Percentiles rank a stretch among this genome's conserved stretches.
Evolutionary conservation across 2,329 filamentous ascomycete species (phyloP).

Genomic region (Blastomyces parvus): DNA sequence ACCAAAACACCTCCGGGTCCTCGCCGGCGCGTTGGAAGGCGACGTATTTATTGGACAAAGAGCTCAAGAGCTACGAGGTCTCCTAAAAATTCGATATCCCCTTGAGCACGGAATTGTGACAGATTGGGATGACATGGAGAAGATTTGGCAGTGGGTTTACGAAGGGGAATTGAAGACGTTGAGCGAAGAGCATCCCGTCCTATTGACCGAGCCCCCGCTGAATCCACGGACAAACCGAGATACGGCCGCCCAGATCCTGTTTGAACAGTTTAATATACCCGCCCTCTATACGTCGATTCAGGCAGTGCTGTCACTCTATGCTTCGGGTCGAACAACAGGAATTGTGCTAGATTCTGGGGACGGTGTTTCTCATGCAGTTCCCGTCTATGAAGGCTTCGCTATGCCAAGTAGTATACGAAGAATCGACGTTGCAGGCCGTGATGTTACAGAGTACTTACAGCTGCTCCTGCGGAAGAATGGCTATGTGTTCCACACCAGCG

Average conservation of each 20-base stretch:
- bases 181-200: conserved; percentile 96
- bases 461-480: conserved; percentile 82
- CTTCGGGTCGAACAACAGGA: conserved; percentile 88
- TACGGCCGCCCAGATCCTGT: conserved; percentile 91
- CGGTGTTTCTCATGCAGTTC: conserved; percentile 92
- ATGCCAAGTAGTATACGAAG: conserved; percentile 91
- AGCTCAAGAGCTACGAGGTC: conserved; percentile 78
- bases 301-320: conserved; percentile 90
- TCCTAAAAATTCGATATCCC: conserved; percentile 92
- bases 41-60: conserved; percentile 94
- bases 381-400: conserved; percentile 95
- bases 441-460: conserved; percentile 94
- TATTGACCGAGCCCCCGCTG: conserved; percentile 89
- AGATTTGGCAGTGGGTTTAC: conserved; percentile 98
- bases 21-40: conserved; percentile 92
- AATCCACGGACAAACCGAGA: conserved; percentile 95
- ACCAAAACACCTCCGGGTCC: conserved; percentile 86
- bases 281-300: conserved; percentile 95
- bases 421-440: conserved; percentile 90
- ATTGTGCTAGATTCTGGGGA: conserved; percentile 93
- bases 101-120: conserved; percentile 97
- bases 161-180: conserved; percentile 91
- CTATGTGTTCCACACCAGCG: conserved; percentile 92
- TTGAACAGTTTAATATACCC: conserved; percentile 97
- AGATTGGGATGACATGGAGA: conserved; percentile 99